Evolutionary conservation across 371 early-diverging fungal species (phyloP).

Genomic region (Batrachochytrium dendrobatidis): DNA sequence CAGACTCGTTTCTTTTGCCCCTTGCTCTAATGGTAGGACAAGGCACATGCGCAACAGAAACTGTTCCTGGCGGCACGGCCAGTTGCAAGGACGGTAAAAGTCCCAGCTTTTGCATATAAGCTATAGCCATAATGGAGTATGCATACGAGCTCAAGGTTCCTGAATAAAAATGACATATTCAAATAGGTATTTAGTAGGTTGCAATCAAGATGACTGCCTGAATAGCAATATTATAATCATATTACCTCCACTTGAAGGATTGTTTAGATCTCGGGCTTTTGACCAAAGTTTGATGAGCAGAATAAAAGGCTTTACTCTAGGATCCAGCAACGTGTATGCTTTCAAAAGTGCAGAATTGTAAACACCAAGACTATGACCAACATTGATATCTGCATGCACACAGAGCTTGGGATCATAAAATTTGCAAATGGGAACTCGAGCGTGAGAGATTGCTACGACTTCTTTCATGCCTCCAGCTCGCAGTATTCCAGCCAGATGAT

Average conservation of each 20-base stretch:
- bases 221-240: not conserved
- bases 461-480: constrained; percentile 27
- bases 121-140: constrained; percentile 28
- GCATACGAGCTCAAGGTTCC: constrained; percentile 33
- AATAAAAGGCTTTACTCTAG: constrained; percentile 65
- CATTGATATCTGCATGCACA: constrained; percentile 74
- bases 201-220: not conserved
- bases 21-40: not conserved
- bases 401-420: constrained; percentile 49
- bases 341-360: constrained; percentile 69
- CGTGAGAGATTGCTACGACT: constrained; percentile 25
- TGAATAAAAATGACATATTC: not conserved
- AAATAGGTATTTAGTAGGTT: not conserved
- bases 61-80: not conserved
- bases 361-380: constrained; percentile 69
- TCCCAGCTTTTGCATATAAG: constrained; percentile 22
- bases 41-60: not conserved
- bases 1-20: not conserved
- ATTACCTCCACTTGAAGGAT: constrained; percentile 32
- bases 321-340: constrained; percentile 67
- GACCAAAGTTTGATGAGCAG: constrained; percentile 81
- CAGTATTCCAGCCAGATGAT: constrained; percentile 17
- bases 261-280: constrained; percentile 58
- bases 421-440: constrained; percentile 61
- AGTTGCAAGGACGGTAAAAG: constrained; percentile 28